Conservation (phyloP, 345 rosid genomes). For the Salix purpurea region DNA sequence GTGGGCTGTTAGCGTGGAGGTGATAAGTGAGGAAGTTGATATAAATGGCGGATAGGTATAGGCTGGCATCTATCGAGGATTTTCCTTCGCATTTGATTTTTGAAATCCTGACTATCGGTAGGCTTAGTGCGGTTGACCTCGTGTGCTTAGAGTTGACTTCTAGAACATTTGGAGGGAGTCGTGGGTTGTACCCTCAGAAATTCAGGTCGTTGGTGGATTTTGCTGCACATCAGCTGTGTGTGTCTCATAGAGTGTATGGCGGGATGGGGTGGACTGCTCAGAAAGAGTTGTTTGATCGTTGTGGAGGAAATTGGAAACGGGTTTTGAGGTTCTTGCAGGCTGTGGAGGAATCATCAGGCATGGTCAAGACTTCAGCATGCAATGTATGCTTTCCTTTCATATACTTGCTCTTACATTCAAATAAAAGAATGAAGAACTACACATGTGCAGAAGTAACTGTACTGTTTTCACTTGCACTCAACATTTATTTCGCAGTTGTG, state of each 20-base stretch:
- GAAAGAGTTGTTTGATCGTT: constrained; percentile 64
- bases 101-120: constrained; percentile 67
- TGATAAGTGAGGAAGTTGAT: constrained; percentile 8
- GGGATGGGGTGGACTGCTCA: constrained; percentile 51
- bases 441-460: not conserved
- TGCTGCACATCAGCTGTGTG: constrained; percentile 77
- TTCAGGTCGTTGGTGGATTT: constrained; percentile 75
- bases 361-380: constrained; percentile 82
- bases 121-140: constrained; percentile 67
- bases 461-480: not conserved
- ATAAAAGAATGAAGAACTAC: constrained; percentile 6
- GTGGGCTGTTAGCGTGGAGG: constrained; percentile 13
- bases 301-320: constrained; percentile 82
- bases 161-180: constrained; percentile 62
- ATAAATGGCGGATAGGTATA: constrained; percentile 63
- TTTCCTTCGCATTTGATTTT: constrained; percentile 85
- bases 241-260: constrained; percentile 41
- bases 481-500: not conserved
- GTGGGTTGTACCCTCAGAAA: constrained; percentile 57
- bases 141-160: constrained; percentile 72
- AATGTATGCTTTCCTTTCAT: constrained; percentile 58
- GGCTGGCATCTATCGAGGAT: constrained; percentile 57
- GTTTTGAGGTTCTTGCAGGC: constrained; percentile 85
- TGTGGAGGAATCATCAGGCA: constrained; percentile 67
- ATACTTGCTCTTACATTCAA: constrained; percentile 5